Evolutionary conservation across 164 flowering plant genomes (phyloP).

Genomic region (Vitis rupestris): DNA sequence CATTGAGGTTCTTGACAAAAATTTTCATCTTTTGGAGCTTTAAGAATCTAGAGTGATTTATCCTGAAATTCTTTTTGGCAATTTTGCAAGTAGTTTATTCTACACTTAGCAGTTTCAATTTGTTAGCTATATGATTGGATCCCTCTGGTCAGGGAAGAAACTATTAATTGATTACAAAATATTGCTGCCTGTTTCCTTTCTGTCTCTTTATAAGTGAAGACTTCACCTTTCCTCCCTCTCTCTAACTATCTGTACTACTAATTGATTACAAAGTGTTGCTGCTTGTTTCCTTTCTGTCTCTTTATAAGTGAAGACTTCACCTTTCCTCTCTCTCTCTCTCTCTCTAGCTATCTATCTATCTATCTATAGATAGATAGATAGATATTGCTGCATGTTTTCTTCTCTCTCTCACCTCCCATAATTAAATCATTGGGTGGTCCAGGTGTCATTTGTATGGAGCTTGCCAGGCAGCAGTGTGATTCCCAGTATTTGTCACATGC

Average conservation of each 20-base stretch:
- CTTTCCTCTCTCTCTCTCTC: too few relatives aligned
- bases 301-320: too few relatives aligned
- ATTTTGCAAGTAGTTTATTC: neutral
- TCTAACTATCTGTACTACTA: too few relatives aligned
- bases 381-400: neutral
- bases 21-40: neutral
- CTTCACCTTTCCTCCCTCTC: too few relatives aligned
- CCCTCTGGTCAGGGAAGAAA: too few relatives aligned
- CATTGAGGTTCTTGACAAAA: too few relatives aligned
- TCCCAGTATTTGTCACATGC: slow-evolving; percentile 56
- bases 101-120: neutral
- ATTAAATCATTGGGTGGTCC: slow-evolving; percentile 13
- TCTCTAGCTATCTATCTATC: too few relatives aligned
- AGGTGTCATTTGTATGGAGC: slow-evolving; percentile 83
- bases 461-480: slow-evolving; percentile 51
- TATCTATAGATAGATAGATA: neutral
- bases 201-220: neutral
- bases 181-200: neutral
- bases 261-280: neutral
- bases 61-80: neutral
- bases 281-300: neutral
- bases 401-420: neutral
- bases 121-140: too few relatives aligned
- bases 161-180: neutral
- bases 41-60: neutral